phyloP scores from a whole-genome alignment of 2,329 filamentous ascomycete species.

The Cercospora sp. region DNA sequence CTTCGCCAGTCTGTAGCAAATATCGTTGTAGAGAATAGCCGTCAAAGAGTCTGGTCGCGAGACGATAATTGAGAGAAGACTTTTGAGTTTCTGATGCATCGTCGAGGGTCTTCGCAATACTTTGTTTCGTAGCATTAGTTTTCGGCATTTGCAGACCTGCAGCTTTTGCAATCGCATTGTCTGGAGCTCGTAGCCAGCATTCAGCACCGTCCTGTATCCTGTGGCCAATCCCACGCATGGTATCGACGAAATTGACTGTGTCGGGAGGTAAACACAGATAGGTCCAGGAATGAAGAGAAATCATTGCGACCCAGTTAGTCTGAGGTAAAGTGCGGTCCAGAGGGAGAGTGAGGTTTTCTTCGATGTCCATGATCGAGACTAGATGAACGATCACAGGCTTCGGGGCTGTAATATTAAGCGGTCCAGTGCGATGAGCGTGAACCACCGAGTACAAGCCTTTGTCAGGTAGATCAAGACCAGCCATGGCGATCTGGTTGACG shows the following conservation, averaged over 20 bases:
- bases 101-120: not conserved
- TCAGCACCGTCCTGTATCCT: constrained; percentile 1
- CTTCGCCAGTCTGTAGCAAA: not conserved
- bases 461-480: not conserved
- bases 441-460: not conserved
- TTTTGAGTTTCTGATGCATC: not conserved
- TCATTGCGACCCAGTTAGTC: not conserved
- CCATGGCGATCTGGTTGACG: not conserved
- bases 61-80: not conserved
- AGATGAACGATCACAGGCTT: not conserved
- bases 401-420: not conserved
- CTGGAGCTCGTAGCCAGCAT: constrained; percentile 11
- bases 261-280: not conserved
- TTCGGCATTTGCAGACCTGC: not conserved
- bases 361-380: not conserved
- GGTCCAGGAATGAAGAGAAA: not conserved
- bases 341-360: not conserved
- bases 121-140: not conserved
- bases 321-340: not conserved
- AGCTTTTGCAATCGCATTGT: not conserved
- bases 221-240: not conserved
- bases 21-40: constrained; percentile 8
- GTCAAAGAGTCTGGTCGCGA: constrained; percentile 1
- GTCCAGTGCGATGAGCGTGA: not conserved
- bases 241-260: constrained; percentile 7